Base-by-base conservation (phyloP, 495 filamentous ascomycete genomes). In the Bombardia bombarda region DNA sequence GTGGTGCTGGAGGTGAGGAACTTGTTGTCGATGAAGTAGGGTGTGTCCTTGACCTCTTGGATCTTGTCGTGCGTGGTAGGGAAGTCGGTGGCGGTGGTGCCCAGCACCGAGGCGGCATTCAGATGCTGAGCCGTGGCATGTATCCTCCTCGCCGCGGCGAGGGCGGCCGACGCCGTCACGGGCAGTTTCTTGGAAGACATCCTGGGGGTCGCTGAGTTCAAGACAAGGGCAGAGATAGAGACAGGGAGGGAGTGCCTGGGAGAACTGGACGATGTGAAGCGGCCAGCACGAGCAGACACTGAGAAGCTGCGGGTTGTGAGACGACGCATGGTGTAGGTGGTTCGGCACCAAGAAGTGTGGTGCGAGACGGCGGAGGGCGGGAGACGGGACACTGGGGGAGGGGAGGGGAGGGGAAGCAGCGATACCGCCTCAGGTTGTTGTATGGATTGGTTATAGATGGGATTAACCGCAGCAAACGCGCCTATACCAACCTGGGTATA, bases 21-120 rank as follows among this genome's bases (percentile, higher is more conserved):
- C 60, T 88, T 63, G 62, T 99, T 99, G 70, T 99, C 77, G 34
- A 97, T 60, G 63, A 97, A 99, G 63, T 86, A 90, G 43, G 83
- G 79, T 2, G 92, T 97, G 58, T 95, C 83, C 43, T 78, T 67
- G 7, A 86, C 83, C 32, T 79, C 65, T 38, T 72, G 47, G 60
- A 94, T 87, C 58, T 75, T 81, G 41, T 87, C 77, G 68, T 99
- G 93, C 45, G 71, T 79, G n/a, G 75, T 86, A 13, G 86, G 86
- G 62, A 86, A 96, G 53, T 71, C 74, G 24, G 78, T 77, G 4
- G 84, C 77, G 23, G 79, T 80, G 28, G 72, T 75, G 40, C 75
- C 71, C 18, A 79, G 63, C 21, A 76, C 70, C 0, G 44, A 51
- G 42, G 68, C 62, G 2, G 70, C 61, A 35, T 61, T 64, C 12